Conservation (phyloP, 306 rosid genomes). For the Fragaria iinumae region DNA sequence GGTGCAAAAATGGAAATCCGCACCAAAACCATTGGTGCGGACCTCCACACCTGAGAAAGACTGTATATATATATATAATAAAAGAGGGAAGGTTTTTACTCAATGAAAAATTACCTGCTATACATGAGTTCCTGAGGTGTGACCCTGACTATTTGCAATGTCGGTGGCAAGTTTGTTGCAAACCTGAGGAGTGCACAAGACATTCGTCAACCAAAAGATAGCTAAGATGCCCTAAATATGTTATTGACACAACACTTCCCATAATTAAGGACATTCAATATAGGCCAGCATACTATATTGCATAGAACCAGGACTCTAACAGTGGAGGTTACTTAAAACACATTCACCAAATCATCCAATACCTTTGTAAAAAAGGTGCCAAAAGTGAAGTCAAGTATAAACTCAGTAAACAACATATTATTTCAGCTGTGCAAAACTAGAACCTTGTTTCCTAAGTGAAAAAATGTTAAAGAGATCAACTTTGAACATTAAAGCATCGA, state of each 20-base stretch:
- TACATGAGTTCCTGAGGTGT: constrained; percentile 96
- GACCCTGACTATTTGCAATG: constrained; percentile 88
- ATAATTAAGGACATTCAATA: not conserved
- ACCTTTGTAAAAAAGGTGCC: too few species aligned
- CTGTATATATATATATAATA: not conserved
- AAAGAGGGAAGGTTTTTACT: constrained; percentile 19
- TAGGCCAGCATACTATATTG: not conserved
- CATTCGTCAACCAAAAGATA: constrained; percentile 13
- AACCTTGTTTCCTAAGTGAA: not conserved
- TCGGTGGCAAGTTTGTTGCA: constrained; percentile 94
- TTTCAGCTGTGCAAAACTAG: not conserved
- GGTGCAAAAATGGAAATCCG: too few species aligned
- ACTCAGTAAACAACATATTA: too few species aligned
- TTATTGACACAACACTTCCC: not conserved
- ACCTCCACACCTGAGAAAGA: too few species aligned
- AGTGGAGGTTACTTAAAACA: not conserved
- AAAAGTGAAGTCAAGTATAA: constrained; percentile 1
- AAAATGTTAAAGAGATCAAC: constrained; percentile 4
- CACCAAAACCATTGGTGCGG: too few species aligned
- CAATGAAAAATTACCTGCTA: constrained; percentile 55
- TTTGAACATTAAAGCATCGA: not conserved
- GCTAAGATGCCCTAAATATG: not conserved
- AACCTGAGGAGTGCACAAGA: constrained; percentile 56
- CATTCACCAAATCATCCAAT: not conserved
- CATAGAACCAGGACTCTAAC: not conserved